Percentiles rank a stretch among this genome's conserved stretches.
phyloP scores from a whole-genome alignment of 2,329 filamentous ascomycete genomes.

The Rutstroemia sp. region DNA sequence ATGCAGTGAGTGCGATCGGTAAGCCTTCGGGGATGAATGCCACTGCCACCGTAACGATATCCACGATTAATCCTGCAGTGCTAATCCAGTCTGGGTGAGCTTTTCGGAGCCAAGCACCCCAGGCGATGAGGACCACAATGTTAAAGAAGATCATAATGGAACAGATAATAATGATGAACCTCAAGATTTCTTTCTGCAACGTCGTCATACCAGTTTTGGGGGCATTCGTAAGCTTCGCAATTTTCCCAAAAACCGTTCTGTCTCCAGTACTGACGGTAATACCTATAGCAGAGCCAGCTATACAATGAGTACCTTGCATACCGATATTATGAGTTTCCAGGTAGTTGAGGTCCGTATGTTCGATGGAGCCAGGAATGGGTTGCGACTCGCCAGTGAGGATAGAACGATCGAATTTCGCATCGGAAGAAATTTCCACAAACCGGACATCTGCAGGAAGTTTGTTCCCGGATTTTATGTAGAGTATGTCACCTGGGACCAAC shows the following conservation, averaged over 20 bases:
- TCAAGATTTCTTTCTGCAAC: slow-evolving; percentile 62
- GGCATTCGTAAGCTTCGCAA: slow-evolving; percentile 62
- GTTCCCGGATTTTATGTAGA: slow-evolving; percentile 61
- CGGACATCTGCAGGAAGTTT: slow-evolving; percentile 68
- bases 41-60: slow-evolving; percentile 36
- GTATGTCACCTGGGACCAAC: slow-evolving; percentile 63
- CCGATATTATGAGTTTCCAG: slow-evolving; percentile 70
- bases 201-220: slow-evolving; percentile 60
- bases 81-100: slow-evolving; percentile 62
- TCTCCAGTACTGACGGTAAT: slow-evolving; percentile 66
- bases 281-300: slow-evolving; percentile 58
- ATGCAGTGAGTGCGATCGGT: slow-evolving; percentile 60
- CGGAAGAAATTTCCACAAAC: slow-evolving; percentile 58
- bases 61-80: slow-evolving; percentile 62
- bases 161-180: slow-evolving; percentile 65
- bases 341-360: slow-evolving; percentile 63
- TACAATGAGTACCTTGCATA: slow-evolving; percentile 70
- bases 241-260: slow-evolving; percentile 65
- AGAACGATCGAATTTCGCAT: slow-evolving; percentile 66
- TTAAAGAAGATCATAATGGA: slow-evolving; percentile 59
- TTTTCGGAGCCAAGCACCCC: slow-evolving; percentile 60
- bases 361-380: slow-evolving; percentile 53
- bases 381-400: slow-evolving; percentile 67
- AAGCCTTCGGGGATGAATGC: slow-evolving; percentile 70
- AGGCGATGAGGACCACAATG: slow-evolving; percentile 55